These are phyloP conservation scores for Psilocybe tampanensis DNA, from an alignment of 768 basidiomycete genomes.

Conservation along the genomic window DNA sequence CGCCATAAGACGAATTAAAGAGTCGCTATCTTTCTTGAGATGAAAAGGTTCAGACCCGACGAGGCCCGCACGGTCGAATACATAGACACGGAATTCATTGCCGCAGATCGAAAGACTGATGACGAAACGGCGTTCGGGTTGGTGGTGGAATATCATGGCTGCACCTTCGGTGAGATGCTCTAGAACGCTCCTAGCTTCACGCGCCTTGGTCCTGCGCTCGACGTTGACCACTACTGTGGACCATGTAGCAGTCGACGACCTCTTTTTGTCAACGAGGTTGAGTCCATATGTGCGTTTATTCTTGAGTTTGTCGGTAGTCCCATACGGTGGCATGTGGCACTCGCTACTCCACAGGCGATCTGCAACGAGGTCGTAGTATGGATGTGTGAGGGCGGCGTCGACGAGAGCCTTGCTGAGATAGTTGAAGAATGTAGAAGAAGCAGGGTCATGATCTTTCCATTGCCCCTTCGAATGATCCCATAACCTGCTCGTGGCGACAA, in stretches of 20 bases:
- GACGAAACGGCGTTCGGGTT: constrained; percentile 2
- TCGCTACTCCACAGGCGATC: neutral
- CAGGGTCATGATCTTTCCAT: neutral
- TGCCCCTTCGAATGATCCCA: neutral
- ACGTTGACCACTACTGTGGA: neutral
- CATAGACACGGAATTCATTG: neutral
- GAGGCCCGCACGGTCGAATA: constrained; percentile 4
- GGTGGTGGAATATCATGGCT: neutral
- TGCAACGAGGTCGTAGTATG: neutral
- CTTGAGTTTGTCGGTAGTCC: neutral
- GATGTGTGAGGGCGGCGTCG: neutral
- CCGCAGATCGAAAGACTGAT: constrained; percentile 2
- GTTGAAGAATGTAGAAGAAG: neutral
- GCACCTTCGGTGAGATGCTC: neutral
- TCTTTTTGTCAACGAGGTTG: neutral
- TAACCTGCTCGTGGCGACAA: neutral
- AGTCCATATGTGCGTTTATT: neutral
- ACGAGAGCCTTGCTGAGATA: neutral
- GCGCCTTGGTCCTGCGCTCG: neutral
- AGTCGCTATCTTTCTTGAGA: neutral
- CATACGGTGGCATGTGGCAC: neutral
- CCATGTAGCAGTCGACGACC: neutral
- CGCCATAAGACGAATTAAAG: neutral
- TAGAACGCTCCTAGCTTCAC: neutral
- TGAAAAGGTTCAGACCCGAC: constrained; percentile 1